Percentiles rank a stretch among this genome's conserved stretches.
These are phyloP conservation scores for Porpolomopsis calyptriformis DNA, from an alignment of 768 basidiomycete genomes.

Conservation along the genomic window DNA sequence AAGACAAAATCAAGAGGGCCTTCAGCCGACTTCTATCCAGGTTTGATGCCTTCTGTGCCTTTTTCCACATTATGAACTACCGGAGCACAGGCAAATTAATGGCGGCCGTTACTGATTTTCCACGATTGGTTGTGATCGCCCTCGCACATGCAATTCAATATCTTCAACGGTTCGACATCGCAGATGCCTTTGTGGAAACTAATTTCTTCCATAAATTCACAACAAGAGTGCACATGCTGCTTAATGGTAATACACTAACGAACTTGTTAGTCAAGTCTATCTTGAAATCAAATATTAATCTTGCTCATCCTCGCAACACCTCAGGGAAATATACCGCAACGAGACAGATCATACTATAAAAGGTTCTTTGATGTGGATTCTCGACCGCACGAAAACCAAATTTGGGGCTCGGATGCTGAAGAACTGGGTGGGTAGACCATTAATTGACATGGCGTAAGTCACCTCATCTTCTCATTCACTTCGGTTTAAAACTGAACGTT, in stretches of 20 bases:
- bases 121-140: constrained; percentile 58
- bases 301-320: not conserved
- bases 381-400: constrained; percentile 79
- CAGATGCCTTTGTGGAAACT: constrained; percentile 67
- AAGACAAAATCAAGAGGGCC: constrained; percentile 29
- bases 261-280: constrained; percentile 37
- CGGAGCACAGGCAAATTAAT: constrained; percentile 43
- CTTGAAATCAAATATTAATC: not conserved
- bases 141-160: constrained; percentile 65
- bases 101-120: constrained; percentile 53
- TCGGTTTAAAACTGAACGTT: not conserved
- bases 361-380: constrained; percentile 75
- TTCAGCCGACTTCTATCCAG: constrained; percentile 36
- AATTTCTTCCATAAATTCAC: constrained; percentile 74
- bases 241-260: constrained; percentile 77
- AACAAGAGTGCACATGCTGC: constrained; percentile 70
- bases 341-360: constrained; percentile 64
- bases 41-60: constrained; percentile 19
- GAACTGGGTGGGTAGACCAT: constrained; percentile 79
- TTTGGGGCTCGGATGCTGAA: constrained; percentile 81
- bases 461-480: not conserved
- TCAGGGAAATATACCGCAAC: constrained; percentile 78
- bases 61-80: not conserved
- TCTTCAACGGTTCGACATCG: constrained; percentile 63
- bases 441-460: constrained; percentile 57